These are phyloP conservation scores for Dendrobium catenatum DNA, from an alignment of 106 monocot species.

Conservation along the genomic window DNA sequence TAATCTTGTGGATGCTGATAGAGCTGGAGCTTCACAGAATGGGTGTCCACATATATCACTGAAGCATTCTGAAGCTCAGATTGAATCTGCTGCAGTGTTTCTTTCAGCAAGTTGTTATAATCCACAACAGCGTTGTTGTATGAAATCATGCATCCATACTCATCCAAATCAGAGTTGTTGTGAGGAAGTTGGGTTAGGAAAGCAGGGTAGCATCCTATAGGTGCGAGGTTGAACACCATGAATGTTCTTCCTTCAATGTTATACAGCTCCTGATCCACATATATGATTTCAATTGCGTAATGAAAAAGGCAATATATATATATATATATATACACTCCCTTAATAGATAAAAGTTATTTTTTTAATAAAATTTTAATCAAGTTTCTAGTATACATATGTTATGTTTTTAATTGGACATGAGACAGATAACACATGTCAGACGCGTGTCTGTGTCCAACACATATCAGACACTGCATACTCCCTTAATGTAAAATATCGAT, in stretches of 20 bases:
- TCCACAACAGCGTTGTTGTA: conserved; percentile 55
- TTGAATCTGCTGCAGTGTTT: conserved; percentile 17
- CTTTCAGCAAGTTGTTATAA: conserved; percentile 51
- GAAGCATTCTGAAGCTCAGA: conserved; percentile 23
- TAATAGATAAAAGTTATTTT: too few species aligned
- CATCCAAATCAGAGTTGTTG: conserved; percentile 32
- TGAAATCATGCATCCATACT: conserved; percentile 56
- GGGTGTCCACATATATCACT: conserved; percentile 55
- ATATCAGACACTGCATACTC: too few species aligned
- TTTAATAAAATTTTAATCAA: too few species aligned
- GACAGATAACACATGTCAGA: too few species aligned
- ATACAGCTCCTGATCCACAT: conserved; percentile 49
- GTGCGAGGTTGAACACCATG: conserved; percentile 74
- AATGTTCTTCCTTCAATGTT: conserved; percentile 61
- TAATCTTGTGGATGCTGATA: conserved; percentile 36
- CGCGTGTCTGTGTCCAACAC: too few species aligned
- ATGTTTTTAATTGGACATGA: too few species aligned
- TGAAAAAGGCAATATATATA: neutral
- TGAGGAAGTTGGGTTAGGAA: conserved; percentile 48
- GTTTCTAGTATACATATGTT: too few species aligned
- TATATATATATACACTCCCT: too few species aligned
- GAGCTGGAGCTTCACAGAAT: conserved; percentile 57
- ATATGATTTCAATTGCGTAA: neutral
- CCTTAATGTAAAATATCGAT: too few species aligned
- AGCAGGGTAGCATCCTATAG: conserved; percentile 74